These are phyloP conservation scores for Perilla frutescens DNA, from an alignment of 257 asterid genomes.

Conservation along the genomic window DNA sequence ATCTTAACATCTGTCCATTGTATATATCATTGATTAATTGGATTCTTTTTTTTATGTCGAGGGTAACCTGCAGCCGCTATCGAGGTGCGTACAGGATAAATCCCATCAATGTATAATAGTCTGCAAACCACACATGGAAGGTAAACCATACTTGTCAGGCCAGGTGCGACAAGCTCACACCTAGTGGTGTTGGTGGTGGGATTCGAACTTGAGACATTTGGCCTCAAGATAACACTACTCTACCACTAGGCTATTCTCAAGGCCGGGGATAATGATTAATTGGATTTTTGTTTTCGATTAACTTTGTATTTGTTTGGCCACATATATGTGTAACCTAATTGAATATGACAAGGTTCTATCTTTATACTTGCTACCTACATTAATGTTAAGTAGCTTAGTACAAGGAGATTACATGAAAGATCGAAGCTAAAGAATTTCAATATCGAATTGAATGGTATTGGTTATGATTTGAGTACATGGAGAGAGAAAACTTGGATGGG, in stretches of 20 bases:
- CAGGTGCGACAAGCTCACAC: no score
- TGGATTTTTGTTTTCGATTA: slow-evolving; percentile 7
- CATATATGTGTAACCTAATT: background rate
- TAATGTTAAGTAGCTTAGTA: slow-evolving; percentile 36
- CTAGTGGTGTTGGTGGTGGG: no score
- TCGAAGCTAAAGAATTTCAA: slow-evolving; percentile 80
- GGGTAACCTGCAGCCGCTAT: no score
- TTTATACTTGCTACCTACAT: background rate
- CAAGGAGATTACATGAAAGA: slow-evolving; percentile 97
- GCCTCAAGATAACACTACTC: no score
- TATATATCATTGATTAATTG: background rate
- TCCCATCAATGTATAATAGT: no score
- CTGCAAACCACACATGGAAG: no score
- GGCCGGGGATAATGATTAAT: no score
- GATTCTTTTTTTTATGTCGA: no score
- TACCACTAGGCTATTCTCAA: no score
- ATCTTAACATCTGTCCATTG: background rate
- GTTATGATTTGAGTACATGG: slow-evolving; percentile 87
- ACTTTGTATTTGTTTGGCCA: background rate
- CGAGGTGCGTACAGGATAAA: no score
- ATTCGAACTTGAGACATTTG: no score
- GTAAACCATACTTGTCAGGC: no score
- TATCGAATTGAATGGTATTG: slow-evolving; percentile 66
- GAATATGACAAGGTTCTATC: background rate
- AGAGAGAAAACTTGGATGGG: slow-evolving; percentile 72